Evolutionary conservation across 495 filamentous ascomycete species (phyloP).

Genomic region (Eremomyces bilateralis): DNA sequence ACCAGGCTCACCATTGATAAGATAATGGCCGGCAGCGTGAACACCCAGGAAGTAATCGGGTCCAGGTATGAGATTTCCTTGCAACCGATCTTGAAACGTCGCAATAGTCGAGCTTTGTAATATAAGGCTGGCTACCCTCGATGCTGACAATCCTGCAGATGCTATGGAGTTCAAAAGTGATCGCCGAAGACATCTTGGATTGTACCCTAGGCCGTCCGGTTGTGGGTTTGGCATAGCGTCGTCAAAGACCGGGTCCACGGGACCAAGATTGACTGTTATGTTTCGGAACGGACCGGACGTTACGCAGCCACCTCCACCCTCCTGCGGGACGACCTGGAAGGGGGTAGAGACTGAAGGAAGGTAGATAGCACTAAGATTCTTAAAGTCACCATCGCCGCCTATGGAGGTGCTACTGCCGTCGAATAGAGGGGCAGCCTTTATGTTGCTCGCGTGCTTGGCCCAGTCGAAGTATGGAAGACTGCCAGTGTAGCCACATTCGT

Average conservation of each 20-base stretch:
- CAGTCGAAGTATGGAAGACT: slow-evolving; percentile 32
- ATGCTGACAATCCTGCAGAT: slow-evolving; percentile 23
- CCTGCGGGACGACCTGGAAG: slow-evolving; percentile 6
- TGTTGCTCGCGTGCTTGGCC: slow-evolving; percentile 17
- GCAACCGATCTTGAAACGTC: slow-evolving; percentile 27
- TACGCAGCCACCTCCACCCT: slow-evolving; percentile 13
- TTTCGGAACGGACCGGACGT: slow-evolving; percentile 10
- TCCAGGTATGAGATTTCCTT: slow-evolving; percentile 25
- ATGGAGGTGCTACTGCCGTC: slow-evolving; percentile 22
- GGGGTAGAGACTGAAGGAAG: slow-evolving; percentile 4
- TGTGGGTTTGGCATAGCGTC: slow-evolving; percentile 4
- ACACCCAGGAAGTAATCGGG: slow-evolving; percentile 25
- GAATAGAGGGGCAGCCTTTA: slow-evolving; percentile 21
- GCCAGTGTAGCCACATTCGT: slow-evolving; percentile 48
- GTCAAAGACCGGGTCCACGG: slow-evolving; percentile 5
- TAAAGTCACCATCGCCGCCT: slow-evolving; percentile 25
- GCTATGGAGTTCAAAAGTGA: slow-evolving; percentile 31
- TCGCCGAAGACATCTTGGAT: slow-evolving; percentile 41
- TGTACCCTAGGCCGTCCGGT: slow-evolving; percentile 19
- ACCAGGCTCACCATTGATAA: slow-evolving; percentile 34
- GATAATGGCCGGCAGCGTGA: slow-evolving; percentile 39
- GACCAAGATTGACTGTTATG: slow-evolving; percentile 12
- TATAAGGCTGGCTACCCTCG: slow-evolving; percentile 24
- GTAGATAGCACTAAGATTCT: slow-evolving; percentile 7
- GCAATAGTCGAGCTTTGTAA: slow-evolving; percentile 21